Evolutionary conservation across 352 stramenopile species (phyloP).

Genomic region (Globisporangium abappressorium): DNA sequence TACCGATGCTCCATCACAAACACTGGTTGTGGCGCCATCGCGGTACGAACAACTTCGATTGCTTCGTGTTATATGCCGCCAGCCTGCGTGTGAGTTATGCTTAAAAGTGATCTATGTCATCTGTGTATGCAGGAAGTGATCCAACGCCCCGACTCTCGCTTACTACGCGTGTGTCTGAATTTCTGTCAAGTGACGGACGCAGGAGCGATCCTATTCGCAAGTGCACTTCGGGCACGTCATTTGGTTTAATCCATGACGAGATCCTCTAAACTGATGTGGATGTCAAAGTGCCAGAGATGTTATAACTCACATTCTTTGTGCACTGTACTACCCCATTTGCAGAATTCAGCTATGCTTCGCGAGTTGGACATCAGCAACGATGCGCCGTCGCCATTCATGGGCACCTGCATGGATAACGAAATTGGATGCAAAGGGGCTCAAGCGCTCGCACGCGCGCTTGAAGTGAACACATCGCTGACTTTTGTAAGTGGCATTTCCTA

Average conservation of each 20-base stretch:
- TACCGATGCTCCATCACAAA: conserved; percentile 23
- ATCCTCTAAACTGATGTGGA: neutral
- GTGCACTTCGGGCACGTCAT: conserved; percentile 29
- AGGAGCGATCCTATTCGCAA: conserved; percentile 42
- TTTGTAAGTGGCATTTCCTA: conserved; percentile 6
- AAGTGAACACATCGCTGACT: conserved; percentile 28
- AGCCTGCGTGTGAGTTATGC: neutral
- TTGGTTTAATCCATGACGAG: neutral
- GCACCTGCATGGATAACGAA: conserved; percentile 33
- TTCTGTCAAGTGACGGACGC: conserved; percentile 44
- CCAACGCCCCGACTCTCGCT: conserved; percentile 7
- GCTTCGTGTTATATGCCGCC: neutral
- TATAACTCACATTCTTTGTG: neutral
- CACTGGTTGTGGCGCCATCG: conserved; percentile 22
- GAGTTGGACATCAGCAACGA: conserved; percentile 43
- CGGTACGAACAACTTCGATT: conserved; percentile 6
- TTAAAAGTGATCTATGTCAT: neutral
- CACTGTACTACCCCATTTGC: too few relatives aligned
- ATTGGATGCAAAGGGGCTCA: conserved; percentile 21
- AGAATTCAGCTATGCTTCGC: conserved; percentile 15
- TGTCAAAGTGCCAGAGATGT: neutral
- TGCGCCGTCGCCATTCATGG: conserved; percentile 15
- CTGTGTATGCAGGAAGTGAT: conserved; percentile 25
- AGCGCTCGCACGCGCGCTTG: conserved; percentile 32
- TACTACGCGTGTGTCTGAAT: conserved; percentile 29